Base-by-base conservation (phyloP, 106 monocot genomes). In the Posidonia australis region DNA sequence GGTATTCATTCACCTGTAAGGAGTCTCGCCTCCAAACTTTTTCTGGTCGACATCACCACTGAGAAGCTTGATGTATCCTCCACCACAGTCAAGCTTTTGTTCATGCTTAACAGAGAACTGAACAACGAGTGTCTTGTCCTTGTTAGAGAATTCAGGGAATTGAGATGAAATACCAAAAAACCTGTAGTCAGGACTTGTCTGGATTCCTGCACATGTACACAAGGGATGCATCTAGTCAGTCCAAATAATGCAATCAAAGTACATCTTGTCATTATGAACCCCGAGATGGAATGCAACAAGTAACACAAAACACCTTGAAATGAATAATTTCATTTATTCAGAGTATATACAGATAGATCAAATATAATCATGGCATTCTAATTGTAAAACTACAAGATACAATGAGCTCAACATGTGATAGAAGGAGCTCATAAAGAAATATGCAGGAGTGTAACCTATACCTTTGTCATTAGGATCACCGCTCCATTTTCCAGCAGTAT, bases 91-190 rank as follows among this genome's bases (percentile, higher is more conserved):
- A 48, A 88, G 76, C 65, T 88, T 83, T 53, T 88, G 88, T 56
- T 88, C 88, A 72, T 88, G 88, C 61, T 88, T 88, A n/a, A 84
- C 88, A 27, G 81, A 74, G 31, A 83, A 88, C 36, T 88, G 88
- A 48, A 88, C 59, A 29, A 88, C 88, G 20, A 88, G 54, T 27
- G 80, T 78, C 65, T 81, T 88, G 18, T 81, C 83, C 67, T 88
- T 83, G 78, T 81, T 88, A 45, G 68, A 81, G 46, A 84, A 76
- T 62, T 83, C 78, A 20, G 78, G 83, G 61, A 88, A 83, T 25
- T 84, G 61, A 3, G 88, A 80, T 26, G 88, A 88, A 24, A 88
- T 88, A 17, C 81, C 88, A 72, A 78, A 88, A 67, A 78, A 84
- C 65, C 71, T 76, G 54, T 65, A 77, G 51, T 88, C 88, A 22